Evolutionary conservation across 768 basidiomycete species (phyloP), one percentile per base, ranked within the genome.

Genomic region (Amanita rimosa): DNA sequence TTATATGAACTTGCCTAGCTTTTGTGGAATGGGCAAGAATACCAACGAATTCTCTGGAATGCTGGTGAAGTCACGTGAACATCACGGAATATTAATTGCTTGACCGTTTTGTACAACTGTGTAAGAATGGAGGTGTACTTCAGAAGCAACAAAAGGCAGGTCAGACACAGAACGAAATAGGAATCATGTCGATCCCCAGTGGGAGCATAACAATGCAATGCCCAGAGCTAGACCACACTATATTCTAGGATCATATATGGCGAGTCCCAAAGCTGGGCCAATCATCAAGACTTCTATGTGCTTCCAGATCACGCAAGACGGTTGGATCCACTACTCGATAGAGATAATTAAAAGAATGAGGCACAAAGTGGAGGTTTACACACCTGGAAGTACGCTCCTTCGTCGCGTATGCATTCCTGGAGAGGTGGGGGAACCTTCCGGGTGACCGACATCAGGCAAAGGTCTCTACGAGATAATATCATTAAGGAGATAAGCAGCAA

Each of bases 381-480:
- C 63, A 89, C 89, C 85, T 68, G 92, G 94, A 53, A 97, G 73
- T 41, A 95, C 93, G 58, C 91, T 95, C 73, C 93, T 96, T 64
- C 95, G 78, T 57, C 95, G 81, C 29, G 94, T 80, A 66, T 99
- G 95, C 47, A 92, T 74, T 38, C 82, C 78, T 50, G 72, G 68
- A 48, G 75, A 64, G 54, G 72, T 64, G 26, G 78, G 70, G 40
- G 77, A 76, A 57, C 79, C 78, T 51, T 81, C 76, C 55, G 75
- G 67, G 52, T 65, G 63, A 50, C 74, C 76, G 46, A 82, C 69
- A 57, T 83, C 83, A 46, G 82, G 83, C 58, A 81, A 74, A 51
- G 79, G 76, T 58, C 75, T 74, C 85, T 87, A 39, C 17, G 16
- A 39, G 9, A 42, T 37, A 33, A 8, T 16, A 17, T 31, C 3